phyloP scores from a whole-genome alignment of 1,284 basidiomycete genomes.

The Cerrena zonata region DNA sequence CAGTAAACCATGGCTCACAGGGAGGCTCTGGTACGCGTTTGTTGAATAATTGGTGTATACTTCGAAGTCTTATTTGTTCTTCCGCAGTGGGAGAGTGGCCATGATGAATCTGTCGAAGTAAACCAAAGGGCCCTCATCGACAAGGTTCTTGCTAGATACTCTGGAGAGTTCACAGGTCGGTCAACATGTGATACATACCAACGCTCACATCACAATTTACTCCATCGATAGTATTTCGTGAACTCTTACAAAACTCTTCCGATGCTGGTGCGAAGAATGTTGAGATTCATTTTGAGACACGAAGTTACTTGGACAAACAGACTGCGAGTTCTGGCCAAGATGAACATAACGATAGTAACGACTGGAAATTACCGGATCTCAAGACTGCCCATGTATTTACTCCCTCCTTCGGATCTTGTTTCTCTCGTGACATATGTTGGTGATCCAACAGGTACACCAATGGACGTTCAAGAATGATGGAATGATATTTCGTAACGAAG shows the following conservation, averaged over 20 bases:
- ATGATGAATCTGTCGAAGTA: constrained; percentile 85
- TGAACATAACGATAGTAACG: neutral
- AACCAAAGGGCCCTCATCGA: constrained; percentile 93
- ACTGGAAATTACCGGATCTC: constrained; percentile 46
- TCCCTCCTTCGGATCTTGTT: neutral
- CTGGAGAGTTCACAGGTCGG: constrained; percentile 83
- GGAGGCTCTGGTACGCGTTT: too few species aligned
- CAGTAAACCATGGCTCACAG: too few species aligned
- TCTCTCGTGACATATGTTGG: neutral
- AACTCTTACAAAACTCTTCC: constrained; percentile 91
- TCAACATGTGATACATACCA: too few species aligned
- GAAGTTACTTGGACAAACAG: constrained; percentile 44
- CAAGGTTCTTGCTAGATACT: constrained; percentile 90
- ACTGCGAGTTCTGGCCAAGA: neutral
- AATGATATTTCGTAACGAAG: constrained; percentile 71
- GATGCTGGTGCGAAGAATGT: constrained; percentile 81
- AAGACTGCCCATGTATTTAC: constrained; percentile 46
- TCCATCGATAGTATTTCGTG: constrained; percentile 77
- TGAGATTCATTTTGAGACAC: constrained; percentile 78
- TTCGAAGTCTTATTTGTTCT: too few species aligned
- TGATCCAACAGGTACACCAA: constrained; percentile 46
- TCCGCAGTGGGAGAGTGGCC: constrained; percentile 69
- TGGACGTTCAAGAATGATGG: constrained; percentile 90
- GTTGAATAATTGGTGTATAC: too few species aligned
- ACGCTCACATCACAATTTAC: too few species aligned